Conservation (phyloP, 306 rosid genomes). For the Casuarina equisetifolia region DNA sequence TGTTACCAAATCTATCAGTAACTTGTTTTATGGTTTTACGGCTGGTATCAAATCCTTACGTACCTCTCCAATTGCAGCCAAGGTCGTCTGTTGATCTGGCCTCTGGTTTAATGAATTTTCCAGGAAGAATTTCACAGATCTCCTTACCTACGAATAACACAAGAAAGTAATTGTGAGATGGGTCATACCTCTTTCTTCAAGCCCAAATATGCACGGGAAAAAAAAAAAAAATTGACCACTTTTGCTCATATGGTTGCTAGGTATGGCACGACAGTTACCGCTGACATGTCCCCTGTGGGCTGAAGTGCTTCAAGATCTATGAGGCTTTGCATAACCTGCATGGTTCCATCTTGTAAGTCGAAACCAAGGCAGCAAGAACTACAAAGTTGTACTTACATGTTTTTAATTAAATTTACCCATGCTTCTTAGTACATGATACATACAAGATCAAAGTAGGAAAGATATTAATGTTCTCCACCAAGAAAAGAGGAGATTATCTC, state of each 20-base stretch:
- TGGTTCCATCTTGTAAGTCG: conserved; percentile 24
- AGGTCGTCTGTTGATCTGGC: conserved; percentile 68
- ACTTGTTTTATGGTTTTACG: neutral
- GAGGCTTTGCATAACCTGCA: conserved; percentile 74
- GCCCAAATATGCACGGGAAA: conserved; percentile 5
- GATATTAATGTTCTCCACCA: neutral
- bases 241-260: neutral
- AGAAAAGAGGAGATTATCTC: neutral
- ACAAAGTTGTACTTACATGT: neutral
- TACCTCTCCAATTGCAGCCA: conserved; percentile 87
- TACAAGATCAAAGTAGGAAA: neutral
- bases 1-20: neutral
- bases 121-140: conserved; percentile 83
- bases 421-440: conserved; percentile 3
- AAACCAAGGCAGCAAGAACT: conserved; percentile 2
- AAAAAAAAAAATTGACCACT: conserved; percentile 9
- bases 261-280: conserved; percentile 38
- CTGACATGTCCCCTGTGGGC: conserved; percentile 74
- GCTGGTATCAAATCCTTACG: conserved; percentile 16
- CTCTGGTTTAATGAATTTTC: conserved; percentile 58
- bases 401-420: neutral
- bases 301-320: conserved; percentile 81
- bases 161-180: conserved; percentile 8
- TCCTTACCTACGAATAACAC: conserved; percentile 54
- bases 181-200: neutral